Conservation (phyloP, 2,329 filamentous ascomycete genomes). For the Ceratocystis harringtonii region DNA sequence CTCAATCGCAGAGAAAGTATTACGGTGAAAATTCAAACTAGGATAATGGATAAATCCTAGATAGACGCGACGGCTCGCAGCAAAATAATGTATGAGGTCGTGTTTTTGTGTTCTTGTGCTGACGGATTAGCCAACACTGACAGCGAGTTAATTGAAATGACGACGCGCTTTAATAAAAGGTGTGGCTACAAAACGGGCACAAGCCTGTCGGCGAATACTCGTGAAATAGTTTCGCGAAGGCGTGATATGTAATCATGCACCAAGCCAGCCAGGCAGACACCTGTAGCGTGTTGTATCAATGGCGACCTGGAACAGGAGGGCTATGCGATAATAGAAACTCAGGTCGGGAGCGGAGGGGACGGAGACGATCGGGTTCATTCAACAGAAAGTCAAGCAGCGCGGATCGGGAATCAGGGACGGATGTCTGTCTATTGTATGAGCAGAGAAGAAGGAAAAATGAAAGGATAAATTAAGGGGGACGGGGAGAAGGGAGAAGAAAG, state of each 20-base stretch:
- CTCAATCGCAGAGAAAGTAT: background rate
- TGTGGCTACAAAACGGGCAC: background rate
- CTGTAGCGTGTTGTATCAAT: background rate
- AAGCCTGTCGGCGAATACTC: background rate
- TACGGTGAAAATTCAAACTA: background rate
- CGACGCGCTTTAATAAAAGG: background rate
- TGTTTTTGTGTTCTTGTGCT: background rate
- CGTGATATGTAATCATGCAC: background rate
- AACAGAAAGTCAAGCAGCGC: background rate
- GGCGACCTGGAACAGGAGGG: background rate
- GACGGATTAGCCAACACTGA: background rate
- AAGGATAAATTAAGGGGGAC: conserved; percentile 2
- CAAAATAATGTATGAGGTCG: background rate
- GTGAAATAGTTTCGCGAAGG: background rate
- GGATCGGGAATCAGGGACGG: background rate
- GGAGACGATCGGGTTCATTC: conserved; percentile 3
- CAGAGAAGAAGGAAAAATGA: background rate
- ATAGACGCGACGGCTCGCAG: background rate
- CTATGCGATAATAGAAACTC: background rate
- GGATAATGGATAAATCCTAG: background rate
- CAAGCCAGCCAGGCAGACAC: background rate
- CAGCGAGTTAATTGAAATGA: background rate
- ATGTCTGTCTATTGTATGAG: background rate
- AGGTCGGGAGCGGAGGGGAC: background rate
- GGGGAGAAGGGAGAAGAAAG: background rate